phyloP scores from a whole-genome alignment of 75 land plant genomes.

The Cryptomeria japonica region DNA sequence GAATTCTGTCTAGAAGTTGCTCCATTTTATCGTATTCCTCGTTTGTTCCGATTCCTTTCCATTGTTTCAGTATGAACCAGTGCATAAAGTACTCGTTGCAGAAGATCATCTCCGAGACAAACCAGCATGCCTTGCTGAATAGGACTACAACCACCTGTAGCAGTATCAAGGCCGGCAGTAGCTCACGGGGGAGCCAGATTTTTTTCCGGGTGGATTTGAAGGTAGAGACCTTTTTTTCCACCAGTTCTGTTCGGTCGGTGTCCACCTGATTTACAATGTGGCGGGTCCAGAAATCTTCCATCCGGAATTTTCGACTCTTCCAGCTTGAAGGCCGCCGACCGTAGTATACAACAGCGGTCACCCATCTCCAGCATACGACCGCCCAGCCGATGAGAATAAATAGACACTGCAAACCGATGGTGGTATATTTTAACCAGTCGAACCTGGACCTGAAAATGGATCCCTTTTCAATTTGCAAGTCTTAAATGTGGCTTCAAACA shows the following conservation, averaged over 20 bases:
- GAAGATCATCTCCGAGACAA: neutral
- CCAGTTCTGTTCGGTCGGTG: neutral
- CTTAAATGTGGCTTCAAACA: neutral
- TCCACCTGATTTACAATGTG: neutral
- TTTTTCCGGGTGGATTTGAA: neutral
- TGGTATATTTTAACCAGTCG: neutral
- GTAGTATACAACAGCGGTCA: neutral
- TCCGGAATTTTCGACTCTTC: neutral
- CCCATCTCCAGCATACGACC: conserved; percentile 6
- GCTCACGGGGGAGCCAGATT: conserved; percentile 2
- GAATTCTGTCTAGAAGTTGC: neutral
- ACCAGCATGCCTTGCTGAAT: conserved; percentile 9
- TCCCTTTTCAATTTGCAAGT: neutral
- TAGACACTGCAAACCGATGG: neutral
- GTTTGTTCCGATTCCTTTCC: neutral
- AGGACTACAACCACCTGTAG: neutral
- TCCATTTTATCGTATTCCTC: neutral
- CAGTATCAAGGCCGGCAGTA: neutral
- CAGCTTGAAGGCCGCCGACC: neutral
- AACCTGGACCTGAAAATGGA: neutral
- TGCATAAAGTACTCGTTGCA: neutral
- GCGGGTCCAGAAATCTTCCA: conserved; percentile 10
- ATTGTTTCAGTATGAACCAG: neutral
- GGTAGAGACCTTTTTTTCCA: too few species aligned
- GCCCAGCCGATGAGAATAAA: conserved; percentile 7